Base-by-base conservation (phyloP, 805 yeast species). In the Vanderwaltozyma yarrowii region DNA sequence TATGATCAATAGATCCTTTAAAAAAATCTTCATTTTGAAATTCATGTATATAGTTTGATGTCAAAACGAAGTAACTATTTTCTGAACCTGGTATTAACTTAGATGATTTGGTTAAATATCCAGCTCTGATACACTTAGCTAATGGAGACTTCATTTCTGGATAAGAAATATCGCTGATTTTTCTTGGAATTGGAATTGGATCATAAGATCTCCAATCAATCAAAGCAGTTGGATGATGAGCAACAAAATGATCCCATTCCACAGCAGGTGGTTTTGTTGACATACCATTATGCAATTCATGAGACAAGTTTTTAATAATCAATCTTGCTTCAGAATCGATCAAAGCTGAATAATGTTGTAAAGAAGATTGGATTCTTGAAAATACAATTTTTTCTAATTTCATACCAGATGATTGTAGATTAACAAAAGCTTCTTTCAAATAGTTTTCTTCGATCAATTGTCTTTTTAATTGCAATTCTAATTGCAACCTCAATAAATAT, bases 161-260 rank as follows among this genome's bases (percentile, higher is more conserved):
- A 41, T 71, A 74, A 14, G 59, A 39, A n/a, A 69, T 60, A 44
- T 76, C 78, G 1, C 76, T 60, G 32, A 74, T 56, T 44, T 71
- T 74, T 41, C 76, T 57, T 23, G 66, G 59, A 32, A 54, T 56
- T 24, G 70, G 71, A 13, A 62, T 45, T 3, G 65, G 61, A 27
- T 60, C 61, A 23, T 50, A 55, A 4, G 71, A 53, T 42, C 60
- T 63, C 57, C 62, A 55, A 30, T 56, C 49, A 36, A 61, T 45
- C 20, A 71, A 41, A 34, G 73, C 64, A 39, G 65, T 61, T 24
- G 64, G 66, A 20, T 65, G 65, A 34, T 62, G 60, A 34, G 65
- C 64, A 37, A 80, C 74, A 43, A 78, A 79, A 35, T 73, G 72
- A 50, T 79, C 82, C 86, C 86, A 80, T 57, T 80, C 88, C 44